Percentiles rank a stretch among this genome's conserved stretches.
phyloP scores from a whole-genome alignment of 2,329 filamentous ascomycete species.

The Colletotrichum salicis region DNA sequence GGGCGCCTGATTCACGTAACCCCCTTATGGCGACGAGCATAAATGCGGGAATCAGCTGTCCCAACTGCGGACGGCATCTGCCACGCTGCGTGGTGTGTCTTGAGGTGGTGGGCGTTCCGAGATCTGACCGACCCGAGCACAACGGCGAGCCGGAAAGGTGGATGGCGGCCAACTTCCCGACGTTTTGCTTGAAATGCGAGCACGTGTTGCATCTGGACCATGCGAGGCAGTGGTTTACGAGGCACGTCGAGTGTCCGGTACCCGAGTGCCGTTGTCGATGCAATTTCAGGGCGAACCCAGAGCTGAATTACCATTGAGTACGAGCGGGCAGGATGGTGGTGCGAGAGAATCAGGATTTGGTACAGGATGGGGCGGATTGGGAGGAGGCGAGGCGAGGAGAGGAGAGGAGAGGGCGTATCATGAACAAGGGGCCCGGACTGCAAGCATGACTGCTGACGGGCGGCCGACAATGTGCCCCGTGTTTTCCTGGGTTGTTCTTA shows the following conservation, averaged over 20 bases:
- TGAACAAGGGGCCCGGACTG: neutral
- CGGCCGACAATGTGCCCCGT: slow-evolving; percentile 1
- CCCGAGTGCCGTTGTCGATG: slow-evolving; percentile 75
- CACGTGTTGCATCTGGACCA: slow-evolving; percentile 76
- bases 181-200: slow-evolving; percentile 75
- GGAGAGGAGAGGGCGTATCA: neutral
- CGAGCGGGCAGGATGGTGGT: no score
- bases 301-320: slow-evolving; percentile 61
- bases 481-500: neutral
- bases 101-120: slow-evolving; percentile 72
- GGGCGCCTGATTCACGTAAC: slow-evolving; percentile 53
- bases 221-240: slow-evolving; percentile 72
- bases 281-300: slow-evolving; percentile 69
- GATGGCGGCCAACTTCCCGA: slow-evolving; percentile 70
- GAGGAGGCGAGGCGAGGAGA: neutral
- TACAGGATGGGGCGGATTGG: neutral
- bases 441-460: neutral
- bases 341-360: no score
- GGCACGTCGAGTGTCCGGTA: slow-evolving; percentile 74
- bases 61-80: slow-evolving; percentile 73
- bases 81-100: slow-evolving; percentile 76
- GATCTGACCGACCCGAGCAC: slow-evolving; percentile 67
- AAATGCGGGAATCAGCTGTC: slow-evolving; percentile 71
- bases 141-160: slow-evolving; percentile 57
- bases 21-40: slow-evolving; percentile 68